phyloP scores from a whole-genome alignment of 305 asterid species.

The Fraxinus ornus region DNA sequence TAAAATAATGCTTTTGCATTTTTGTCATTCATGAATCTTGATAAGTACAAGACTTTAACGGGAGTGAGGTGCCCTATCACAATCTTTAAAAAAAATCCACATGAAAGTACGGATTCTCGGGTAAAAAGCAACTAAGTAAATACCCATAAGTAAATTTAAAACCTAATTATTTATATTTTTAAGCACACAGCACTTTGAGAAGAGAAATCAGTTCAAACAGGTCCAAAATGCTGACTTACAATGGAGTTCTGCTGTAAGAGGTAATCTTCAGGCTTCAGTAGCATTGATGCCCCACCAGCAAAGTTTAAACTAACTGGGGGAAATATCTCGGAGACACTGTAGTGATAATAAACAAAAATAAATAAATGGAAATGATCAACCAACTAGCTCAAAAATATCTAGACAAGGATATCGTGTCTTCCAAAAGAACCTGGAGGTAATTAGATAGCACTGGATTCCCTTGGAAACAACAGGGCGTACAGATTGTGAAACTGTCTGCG shows the following conservation, averaged over 20 bases:
- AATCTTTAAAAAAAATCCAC: background rate
- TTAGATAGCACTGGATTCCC: conserved; percentile 45
- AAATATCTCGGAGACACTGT: conserved; percentile 40
- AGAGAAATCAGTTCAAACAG: background rate
- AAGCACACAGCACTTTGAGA: background rate
- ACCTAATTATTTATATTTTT: background rate
- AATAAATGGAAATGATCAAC: background rate
- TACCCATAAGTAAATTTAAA: background rate
- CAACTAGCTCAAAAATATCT: background rate
- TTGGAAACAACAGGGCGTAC: conserved; percentile 37
- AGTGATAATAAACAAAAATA: background rate
- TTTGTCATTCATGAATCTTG: background rate
- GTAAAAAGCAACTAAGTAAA: background rate
- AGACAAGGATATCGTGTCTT: background rate
- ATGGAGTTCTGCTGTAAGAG: conserved; percentile 46
- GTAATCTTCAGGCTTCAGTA: conserved; percentile 44
- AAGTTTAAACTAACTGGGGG: conserved; percentile 46
- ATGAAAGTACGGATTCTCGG: background rate
- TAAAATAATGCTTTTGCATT: background rate
- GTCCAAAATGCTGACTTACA: conserved; percentile 32
- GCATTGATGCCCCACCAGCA: conserved; percentile 53
- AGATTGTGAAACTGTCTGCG: conserved; percentile 39
- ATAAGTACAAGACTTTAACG: background rate
- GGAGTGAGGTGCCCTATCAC: background rate
- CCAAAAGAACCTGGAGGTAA: conserved; percentile 40